Conservation (phyloP, 1,284 basidiomycete species). For the Amylostereum areolatum region DNA sequence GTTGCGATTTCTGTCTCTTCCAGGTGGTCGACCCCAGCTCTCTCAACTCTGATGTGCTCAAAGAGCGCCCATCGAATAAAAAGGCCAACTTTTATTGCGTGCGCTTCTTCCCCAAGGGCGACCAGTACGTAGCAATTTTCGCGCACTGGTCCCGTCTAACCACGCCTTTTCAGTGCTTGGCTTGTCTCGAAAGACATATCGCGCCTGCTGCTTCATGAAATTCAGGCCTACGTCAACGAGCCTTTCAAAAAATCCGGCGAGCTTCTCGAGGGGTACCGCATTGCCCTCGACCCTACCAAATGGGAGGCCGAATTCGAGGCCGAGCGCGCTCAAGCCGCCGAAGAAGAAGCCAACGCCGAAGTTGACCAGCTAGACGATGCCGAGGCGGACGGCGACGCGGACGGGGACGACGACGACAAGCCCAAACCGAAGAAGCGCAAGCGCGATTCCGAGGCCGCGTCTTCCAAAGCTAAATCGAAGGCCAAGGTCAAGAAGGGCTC, state of each 20-base stretch:
- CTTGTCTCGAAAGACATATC: conserved; percentile 78
- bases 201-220: conserved; percentile 73
- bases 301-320: conserved; percentile 65
- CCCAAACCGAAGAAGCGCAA: conserved; percentile 40
- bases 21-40: conserved; percentile 73
- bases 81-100: conserved; percentile 74
- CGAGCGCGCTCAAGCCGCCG: conserved; percentile 37
- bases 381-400: conserved; percentile 43
- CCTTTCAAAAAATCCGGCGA: conserved; percentile 72
- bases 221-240: conserved; percentile 76
- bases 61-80: conserved; percentile 66
- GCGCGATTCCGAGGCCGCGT: conserved; percentile 37
- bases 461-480: conserved; percentile 32
- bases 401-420: conserved; percentile 39
- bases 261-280: conserved; percentile 75
- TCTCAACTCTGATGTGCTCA: conserved; percentile 54
- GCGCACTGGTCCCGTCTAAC: conserved; percentile 6
- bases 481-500: conserved; percentile 59
- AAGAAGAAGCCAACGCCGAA: conserved; percentile 58
- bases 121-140: conserved; percentile 64
- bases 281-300: conserved; percentile 73
- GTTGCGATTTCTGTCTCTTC: conserved; percentile 5
- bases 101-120: conserved; percentile 85
- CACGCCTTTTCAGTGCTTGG: conserved; percentile 65
- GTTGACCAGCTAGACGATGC: conserved; percentile 58